Evolutionary conservation across 129 eudicot species (phyloP).

Genomic region (Lactuca sativa): DNA sequence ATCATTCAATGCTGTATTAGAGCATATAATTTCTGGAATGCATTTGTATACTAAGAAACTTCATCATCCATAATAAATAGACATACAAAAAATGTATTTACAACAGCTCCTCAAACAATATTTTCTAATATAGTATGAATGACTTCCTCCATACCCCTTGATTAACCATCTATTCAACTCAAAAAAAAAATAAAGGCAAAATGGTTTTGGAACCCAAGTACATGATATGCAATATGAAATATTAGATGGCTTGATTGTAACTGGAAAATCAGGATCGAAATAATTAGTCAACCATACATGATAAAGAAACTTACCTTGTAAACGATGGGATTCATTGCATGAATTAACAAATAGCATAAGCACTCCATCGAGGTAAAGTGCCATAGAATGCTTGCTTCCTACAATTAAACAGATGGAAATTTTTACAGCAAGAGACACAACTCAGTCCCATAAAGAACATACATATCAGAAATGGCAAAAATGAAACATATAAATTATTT

Average conservation of each 20-base stretch:
- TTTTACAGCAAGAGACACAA: not conserved
- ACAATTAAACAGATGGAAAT: constrained; percentile 3
- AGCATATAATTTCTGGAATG: no score
- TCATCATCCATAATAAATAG: no score
- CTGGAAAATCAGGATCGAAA: not conserved
- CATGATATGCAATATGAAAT: not conserved
- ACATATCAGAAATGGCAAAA: not conserved
- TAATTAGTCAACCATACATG: not conserved
- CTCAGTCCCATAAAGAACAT: not conserved
- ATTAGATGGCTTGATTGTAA: not conserved
- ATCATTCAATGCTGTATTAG: no score
- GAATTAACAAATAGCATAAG: not conserved
- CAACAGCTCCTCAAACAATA: not conserved
- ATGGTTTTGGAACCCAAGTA: not conserved
- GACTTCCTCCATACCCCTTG: no score
- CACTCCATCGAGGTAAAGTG: not conserved
- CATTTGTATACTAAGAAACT: no score
- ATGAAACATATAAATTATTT: not conserved
- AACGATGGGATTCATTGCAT: constrained; percentile 5
- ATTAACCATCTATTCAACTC: no score
- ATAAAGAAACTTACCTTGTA: not conserved
- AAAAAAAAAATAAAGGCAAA: no score
- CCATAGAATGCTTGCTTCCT: not conserved
- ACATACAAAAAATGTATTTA: no score
- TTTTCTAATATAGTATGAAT: not conserved